phyloP scores from a whole-genome alignment of 2,329 filamentous ascomycete species.

The Daldinia sp. region DNA sequence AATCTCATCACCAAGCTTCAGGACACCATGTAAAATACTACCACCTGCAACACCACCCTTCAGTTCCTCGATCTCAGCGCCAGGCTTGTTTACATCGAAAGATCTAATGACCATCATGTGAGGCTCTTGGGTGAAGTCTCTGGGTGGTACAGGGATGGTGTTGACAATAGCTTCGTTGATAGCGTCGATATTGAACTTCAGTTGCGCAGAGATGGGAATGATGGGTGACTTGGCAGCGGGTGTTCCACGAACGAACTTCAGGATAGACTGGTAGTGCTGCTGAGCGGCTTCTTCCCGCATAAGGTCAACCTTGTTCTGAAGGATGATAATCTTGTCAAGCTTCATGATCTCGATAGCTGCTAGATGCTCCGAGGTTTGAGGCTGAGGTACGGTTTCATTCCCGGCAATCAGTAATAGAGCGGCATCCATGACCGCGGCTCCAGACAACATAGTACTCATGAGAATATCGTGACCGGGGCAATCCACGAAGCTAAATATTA shows the following conservation, averaged over 20 bases:
- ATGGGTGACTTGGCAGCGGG: slow-evolving; percentile 95
- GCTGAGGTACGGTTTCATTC: slow-evolving; percentile 98
- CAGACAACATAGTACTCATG: slow-evolving; percentile 99
- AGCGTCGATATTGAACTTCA: slow-evolving; percentile 99
- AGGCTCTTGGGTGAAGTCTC: slow-evolving; percentile 91
- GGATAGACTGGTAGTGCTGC: slow-evolving; percentile 95
- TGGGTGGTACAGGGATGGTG: slow-evolving; percentile 89
- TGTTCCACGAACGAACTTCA: slow-evolving; percentile 98
- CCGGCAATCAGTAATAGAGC: slow-evolving; percentile 95
- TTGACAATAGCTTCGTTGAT: slow-evolving; percentile 96
- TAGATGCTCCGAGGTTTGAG: slow-evolving; percentile 98
- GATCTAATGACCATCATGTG: slow-evolving; percentile 99
- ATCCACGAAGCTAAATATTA: slow-evolving; percentile 82
- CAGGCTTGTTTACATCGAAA: slow-evolving; percentile 99
- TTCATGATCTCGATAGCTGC: slow-evolving; percentile 99
- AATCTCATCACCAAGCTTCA: slow-evolving; percentile 98
- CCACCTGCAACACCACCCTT: slow-evolving; percentile 99
- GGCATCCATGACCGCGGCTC: slow-evolving; percentile 99
- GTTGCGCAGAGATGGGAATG: slow-evolving; percentile 95
- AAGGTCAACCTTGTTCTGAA: slow-evolving; percentile 99
- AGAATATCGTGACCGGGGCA: slow-evolving; percentile 99
- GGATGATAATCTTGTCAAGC: slow-evolving; percentile 98
- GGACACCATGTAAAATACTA: slow-evolving; percentile 93
- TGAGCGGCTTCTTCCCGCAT: slow-evolving; percentile 96
- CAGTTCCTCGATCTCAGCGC: slow-evolving; percentile 97